A percentile compares a stretch with the other conserved stretches of the same genome.
phyloP scores from a whole-genome alignment of 768 basidiomycete species.

The Xerocomus brunneocitrinus region DNA sequence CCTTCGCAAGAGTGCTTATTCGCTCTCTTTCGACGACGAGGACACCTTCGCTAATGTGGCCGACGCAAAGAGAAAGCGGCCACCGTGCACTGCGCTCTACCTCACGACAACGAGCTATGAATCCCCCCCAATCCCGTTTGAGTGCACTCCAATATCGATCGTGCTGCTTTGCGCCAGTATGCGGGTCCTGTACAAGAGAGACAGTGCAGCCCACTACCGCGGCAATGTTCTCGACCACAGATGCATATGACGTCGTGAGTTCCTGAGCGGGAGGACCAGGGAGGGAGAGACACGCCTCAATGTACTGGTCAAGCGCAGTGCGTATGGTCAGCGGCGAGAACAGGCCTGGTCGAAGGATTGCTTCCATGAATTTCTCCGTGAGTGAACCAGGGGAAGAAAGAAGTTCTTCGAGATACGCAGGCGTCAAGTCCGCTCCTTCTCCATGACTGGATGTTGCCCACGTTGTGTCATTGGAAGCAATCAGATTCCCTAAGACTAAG shows the following conservation, averaged over 20 bases:
- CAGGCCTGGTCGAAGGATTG: conserved; percentile 80
- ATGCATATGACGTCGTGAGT: conserved; percentile 58
- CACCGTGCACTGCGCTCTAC: conserved; percentile 83
- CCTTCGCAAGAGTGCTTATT: conserved; percentile 54
- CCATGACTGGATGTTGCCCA: conserved; percentile 62
- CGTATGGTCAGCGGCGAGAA: conserved; percentile 82
- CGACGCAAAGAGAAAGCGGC: conserved; percentile 64
- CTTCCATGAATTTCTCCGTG: conserved; percentile 74
- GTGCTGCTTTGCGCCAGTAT: conserved; percentile 75
- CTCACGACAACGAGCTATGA: conserved; percentile 84
- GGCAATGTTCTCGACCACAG: conserved; percentile 70
- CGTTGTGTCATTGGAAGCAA: conserved; percentile 26
- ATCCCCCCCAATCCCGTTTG: conserved; percentile 94
- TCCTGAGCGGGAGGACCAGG: conserved; percentile 54
- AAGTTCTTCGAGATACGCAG: conserved; percentile 84
- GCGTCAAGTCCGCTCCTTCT: conserved; percentile 72
- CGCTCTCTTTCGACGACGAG: conserved; percentile 77
- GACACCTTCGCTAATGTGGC: conserved; percentile 39
- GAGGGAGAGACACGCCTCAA: conserved; percentile 61
- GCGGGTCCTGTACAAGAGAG: conserved; percentile 61
- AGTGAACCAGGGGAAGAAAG: conserved; percentile 68
- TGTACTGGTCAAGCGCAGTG: conserved; percentile 80
- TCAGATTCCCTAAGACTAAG: conserved; percentile 37
- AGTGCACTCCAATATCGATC: conserved; percentile 79
- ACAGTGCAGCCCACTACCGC: conserved; percentile 87